phyloP scores from a whole-genome alignment of 2,329 filamentous ascomycete species.

The Amauroascus verrucosus region DNA sequence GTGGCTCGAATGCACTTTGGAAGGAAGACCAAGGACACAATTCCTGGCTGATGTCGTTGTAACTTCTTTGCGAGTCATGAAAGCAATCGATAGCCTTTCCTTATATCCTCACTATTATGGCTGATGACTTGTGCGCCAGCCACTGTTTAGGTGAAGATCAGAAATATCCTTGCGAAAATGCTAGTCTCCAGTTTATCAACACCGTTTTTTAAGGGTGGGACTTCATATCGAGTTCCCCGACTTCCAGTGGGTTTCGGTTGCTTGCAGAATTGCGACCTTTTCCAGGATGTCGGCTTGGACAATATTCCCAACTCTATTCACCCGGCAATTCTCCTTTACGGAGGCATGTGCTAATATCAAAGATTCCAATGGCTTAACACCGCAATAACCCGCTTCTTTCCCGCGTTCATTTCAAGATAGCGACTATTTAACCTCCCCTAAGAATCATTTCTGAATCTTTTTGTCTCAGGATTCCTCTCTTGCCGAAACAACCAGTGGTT shows the following conservation, averaged over 20 bases:
- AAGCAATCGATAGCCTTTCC: neutral
- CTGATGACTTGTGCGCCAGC: neutral
- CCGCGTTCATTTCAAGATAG: neutral
- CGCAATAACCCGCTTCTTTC: slow-evolving; percentile 6
- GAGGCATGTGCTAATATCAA: neutral
- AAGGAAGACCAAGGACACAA: neutral
- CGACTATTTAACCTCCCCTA: slow-evolving; percentile 1
- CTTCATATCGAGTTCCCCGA: slow-evolving; percentile 5
- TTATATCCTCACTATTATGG: neutral
- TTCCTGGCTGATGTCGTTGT: neutral
- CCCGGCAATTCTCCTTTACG: neutral
- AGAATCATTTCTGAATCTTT: neutral
- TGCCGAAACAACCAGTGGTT: neutral
- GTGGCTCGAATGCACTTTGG: neutral
- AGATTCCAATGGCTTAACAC: neutral
- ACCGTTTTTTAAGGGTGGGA: neutral
- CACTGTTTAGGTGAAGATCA: no score
- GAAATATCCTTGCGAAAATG: neutral
- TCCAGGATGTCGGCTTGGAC: slow-evolving; percentile 6
- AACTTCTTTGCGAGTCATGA: neutral
- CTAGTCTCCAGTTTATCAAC: neutral
- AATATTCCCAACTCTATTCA: neutral
- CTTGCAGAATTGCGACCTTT: slow-evolving; percentile 10
- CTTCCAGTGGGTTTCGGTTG: slow-evolving; percentile 3
- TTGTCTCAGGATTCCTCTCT: neutral